Base-by-base conservation (phyloP, 495 filamentous ascomycete species). In the Neurospora sp. region DNA sequence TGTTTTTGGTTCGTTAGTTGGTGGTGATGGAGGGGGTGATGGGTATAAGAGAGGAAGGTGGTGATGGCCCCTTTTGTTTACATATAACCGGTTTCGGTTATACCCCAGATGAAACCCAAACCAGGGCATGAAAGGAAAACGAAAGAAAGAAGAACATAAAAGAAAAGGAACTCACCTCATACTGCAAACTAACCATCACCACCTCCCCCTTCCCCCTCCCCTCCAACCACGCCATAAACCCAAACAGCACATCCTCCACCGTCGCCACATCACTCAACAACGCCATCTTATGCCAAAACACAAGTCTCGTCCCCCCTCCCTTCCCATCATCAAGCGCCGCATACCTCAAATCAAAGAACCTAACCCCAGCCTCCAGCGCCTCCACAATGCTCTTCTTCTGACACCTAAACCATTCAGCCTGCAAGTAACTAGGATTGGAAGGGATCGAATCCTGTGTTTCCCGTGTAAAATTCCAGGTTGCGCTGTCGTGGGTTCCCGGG, bases 111-210 rank as follows among this genome's bases (percentile, higher is more conserved):
- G 14, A 18, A 18, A 18, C 41, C 41, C 16, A 18, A 42, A 18
- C 41, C 41, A 18, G 16, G 5, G 41, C 5, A 42, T 42, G 41
- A 18, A 42, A 18, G 14, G 40, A 42, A 42, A 7, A 42, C 1
- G 0, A 42, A 7, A 42, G 5, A 16, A 27, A 20, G 7, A 48
- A 23, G 9, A 23, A 62, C 1, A 62, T 18, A 0, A 31, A 35
- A 62, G 0, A 23, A 16, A 31, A 31, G 5, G 16, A 35, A 35
- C 54, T 35, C 27, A 66, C 54, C 82, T 97, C 94, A 62, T 92
- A 89, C 81, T 97, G 96, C 54, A 97, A 78, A n/a, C 90, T 92
- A 76, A 97, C 84, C 73, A 96, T 90, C 71, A 96, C 82, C 0
- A 88, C 89, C 82, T 97, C 94, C 46, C 82, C 85, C 0, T 88